These are phyloP conservation scores for Aspergillus tanneri DNA, from an alignment of 2,329 filamentous ascomycete genomes.

Conservation along the genomic window DNA sequence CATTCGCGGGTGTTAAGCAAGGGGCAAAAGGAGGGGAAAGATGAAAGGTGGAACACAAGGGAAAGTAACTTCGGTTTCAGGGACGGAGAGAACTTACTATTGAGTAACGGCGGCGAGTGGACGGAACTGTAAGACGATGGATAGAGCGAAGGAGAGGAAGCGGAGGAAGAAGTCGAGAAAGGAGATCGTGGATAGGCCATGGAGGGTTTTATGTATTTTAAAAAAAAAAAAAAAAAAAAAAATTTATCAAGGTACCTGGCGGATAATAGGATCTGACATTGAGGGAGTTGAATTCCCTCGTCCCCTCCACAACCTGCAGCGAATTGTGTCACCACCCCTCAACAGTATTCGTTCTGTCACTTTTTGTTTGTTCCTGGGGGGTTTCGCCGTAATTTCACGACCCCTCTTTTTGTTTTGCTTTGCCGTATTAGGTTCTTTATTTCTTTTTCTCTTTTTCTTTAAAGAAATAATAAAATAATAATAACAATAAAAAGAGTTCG, in stretches of 20 bases:
- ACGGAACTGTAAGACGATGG: constrained; percentile 34
- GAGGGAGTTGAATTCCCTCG: background rate
- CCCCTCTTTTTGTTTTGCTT: constrained; percentile 6
- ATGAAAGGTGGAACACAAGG: background rate
- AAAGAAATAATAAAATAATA: background rate
- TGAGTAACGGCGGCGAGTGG: constrained; percentile 19
- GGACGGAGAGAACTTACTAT: constrained; percentile 21
- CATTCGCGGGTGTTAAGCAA: too few relatives aligned
- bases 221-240: too few relatives aligned
- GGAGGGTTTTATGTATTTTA: constrained; percentile 9
- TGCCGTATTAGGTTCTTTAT: background rate
- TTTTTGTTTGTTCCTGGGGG: too few relatives aligned
- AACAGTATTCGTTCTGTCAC: background rate
- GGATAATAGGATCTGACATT: background rate
- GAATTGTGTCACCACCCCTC: background rate
- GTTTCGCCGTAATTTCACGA: too few relatives aligned
- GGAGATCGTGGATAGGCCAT: constrained; percentile 20
- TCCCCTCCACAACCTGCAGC: background rate
- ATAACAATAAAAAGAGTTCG: background rate
- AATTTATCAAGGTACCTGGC: background rate
- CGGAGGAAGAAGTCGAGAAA: constrained; percentile 20
- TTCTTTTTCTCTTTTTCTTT: background rate
- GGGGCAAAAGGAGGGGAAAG: too few relatives aligned
- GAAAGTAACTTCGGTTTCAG: constrained; percentile 1
- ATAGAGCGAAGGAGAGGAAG: constrained; percentile 29